Evolutionary conservation across 805 yeast species (phyloP).

Genomic region (Kodamaea laetipori): DNA sequence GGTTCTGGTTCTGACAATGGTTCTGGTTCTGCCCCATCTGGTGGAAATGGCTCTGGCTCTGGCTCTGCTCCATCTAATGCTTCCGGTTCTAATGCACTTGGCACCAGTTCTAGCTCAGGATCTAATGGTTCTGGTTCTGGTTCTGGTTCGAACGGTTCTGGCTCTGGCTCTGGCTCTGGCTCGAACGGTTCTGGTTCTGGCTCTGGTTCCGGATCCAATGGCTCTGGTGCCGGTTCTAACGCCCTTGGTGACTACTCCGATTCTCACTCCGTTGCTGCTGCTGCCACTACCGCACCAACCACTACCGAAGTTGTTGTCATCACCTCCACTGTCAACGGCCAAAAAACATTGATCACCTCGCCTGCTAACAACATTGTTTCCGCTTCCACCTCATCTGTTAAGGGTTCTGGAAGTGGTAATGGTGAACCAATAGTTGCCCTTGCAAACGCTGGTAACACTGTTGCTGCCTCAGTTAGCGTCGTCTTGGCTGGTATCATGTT

Average conservation of each 20-base stretch:
- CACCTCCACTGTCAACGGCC: conserved; percentile 12
- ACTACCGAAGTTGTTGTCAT: conserved; percentile 3
- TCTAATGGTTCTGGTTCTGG: conserved; percentile 2
- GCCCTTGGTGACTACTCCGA: conserved; percentile 3
- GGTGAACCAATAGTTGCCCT: conserved; percentile 14
- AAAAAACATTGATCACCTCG: conserved; percentile 10
- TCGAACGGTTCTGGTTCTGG: conserved; percentile 9
- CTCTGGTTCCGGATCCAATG: conserved; percentile 5
- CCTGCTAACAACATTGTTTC: conserved; percentile 6
- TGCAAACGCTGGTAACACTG: conserved; percentile 14
- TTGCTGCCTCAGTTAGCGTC: conserved; percentile 14
- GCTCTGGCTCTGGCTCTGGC: conserved; percentile 5
- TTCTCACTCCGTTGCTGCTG: background rate
- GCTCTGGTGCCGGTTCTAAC: background rate
- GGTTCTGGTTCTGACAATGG: background rate
- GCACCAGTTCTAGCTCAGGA: conserved; percentile 6
- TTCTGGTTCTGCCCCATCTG: conserved; percentile 5
- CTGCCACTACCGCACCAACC: background rate
- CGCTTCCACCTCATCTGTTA: conserved; percentile 7
- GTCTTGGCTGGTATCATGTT: conserved; percentile 14
- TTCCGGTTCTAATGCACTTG: conserved; percentile 9
- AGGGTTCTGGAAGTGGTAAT: background rate
- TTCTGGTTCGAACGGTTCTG: conserved; percentile 1
- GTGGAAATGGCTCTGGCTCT: conserved; percentile 8
- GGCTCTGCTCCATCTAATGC: background rate